Percentiles rank a stretch among this genome's conserved stretches.
phyloP scores from a whole-genome alignment of 1,139 yeast genomes.

The Eremothecium sinecaudum region DNA sequence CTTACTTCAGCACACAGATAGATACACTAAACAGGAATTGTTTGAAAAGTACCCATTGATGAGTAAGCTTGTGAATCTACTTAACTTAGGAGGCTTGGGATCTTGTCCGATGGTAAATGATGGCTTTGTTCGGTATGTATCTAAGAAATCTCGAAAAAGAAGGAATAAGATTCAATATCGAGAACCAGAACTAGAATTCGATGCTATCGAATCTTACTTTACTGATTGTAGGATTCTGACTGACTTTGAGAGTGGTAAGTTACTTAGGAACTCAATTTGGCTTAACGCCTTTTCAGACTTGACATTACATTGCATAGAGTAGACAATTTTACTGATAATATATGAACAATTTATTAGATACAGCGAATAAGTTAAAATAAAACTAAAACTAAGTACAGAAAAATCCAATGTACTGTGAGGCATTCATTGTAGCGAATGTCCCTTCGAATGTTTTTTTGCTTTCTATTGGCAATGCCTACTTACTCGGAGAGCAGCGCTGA shows the following conservation, averaged over 20 bases:
- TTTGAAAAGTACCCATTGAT: slow-evolving; percentile 36
- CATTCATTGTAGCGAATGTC: too few relatives aligned
- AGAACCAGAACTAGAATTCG: slow-evolving; percentile 35
- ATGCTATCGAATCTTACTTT: slow-evolving; percentile 33
- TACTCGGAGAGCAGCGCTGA: too few relatives aligned
- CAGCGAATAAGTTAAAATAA: too few relatives aligned
- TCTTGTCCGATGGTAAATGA: slow-evolving; percentile 3
- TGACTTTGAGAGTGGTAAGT: slow-evolving; percentile 20
- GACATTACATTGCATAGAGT: slow-evolving; percentile 36
- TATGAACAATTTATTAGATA: too few relatives aligned
- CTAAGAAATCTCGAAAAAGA: slow-evolving; percentile 29
- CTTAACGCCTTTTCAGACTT: slow-evolving; percentile 47
- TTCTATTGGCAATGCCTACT: too few relatives aligned
- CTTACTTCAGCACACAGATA: slow-evolving; percentile 42
- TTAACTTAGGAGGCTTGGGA: slow-evolving; percentile 7
- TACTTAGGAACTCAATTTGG: slow-evolving; percentile 33
- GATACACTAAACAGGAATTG: slow-evolving; percentile 38
- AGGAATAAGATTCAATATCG: slow-evolving; percentile 26
- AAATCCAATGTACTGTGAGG: too few relatives aligned
- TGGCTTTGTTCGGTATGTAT: slow-evolving; percentile 24
- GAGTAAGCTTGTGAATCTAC: slow-evolving; percentile 35
- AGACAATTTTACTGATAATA: too few relatives aligned
- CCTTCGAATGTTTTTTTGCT: too few relatives aligned
- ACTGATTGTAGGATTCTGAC: slow-evolving; percentile 17
- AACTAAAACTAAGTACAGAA: too few relatives aligned